Base-by-base conservation (phyloP, 306 rosid genomes). In the Trifolium fragiferum region DNA sequence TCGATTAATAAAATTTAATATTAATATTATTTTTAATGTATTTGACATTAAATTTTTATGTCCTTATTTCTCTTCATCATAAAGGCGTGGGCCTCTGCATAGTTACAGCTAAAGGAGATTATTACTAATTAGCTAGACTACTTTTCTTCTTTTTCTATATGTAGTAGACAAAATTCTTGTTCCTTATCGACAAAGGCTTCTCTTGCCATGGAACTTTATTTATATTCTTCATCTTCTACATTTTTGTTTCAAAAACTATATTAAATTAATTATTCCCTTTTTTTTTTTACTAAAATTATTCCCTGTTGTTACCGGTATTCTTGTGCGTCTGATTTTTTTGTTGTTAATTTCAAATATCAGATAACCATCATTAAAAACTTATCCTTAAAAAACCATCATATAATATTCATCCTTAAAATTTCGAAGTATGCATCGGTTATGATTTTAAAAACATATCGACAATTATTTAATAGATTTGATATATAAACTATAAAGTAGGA, bases 101-200 rank as follows among this genome's bases (percentile, higher is more conserved):
- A 72, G 68, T 66, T 78, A 60, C 67, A 59, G 20, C 76, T 74
- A 69, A 66, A 69, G 73, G 66, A 70, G 55, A 85, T 87, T 60
- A 66, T 63, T 58, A 58, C 61, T 40, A 30, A 66, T 81, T 30
- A 81, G 70, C 65, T 78, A 63, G 16, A 51, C 68, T 16, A 2
- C 27, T 46, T 61, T 69, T 70, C 8, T 15, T 49, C 8, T 15
- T 49, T 15, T 12, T 44, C 51, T 20, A 40, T n/a, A 27, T 21
- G 61, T 73, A 78, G 80, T 57, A 5, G 83, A 75, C 84, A 84
- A 84, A 84, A 75, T 84, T 54, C 83, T 77, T 80, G 87, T 89
- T 87, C 90, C 94, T 85, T 89, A 18, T 57, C 74, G 88, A 87
- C 92, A 79, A 91, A 91, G 94, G 84, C 87, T 77, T 81, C 83